phyloP scores from a whole-genome alignment of 2,329 filamentous ascomycete species.

The Alternaria angustiovoidea region DNA sequence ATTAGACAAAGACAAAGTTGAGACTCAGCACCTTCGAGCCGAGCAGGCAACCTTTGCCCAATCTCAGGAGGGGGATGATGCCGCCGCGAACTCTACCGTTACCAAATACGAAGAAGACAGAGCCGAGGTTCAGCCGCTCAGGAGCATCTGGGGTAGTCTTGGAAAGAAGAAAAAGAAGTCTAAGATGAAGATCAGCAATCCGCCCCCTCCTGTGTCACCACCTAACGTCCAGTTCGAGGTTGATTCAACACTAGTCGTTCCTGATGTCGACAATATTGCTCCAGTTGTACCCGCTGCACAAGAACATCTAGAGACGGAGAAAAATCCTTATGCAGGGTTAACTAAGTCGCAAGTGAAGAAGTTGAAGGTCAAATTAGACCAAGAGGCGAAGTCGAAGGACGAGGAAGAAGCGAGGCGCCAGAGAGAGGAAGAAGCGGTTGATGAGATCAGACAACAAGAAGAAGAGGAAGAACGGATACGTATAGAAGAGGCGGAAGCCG shows the following conservation, averaged over 20 bases:
- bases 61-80: neutral
- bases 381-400: slow-evolving; percentile 26
- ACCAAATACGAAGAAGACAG: neutral
- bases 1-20: too few species aligned
- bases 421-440: slow-evolving; percentile 31
- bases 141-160: too few species aligned
- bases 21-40: neutral
- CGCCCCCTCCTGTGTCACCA: neutral
- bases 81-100: neutral
- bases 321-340: slow-evolving; percentile 41
- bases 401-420: slow-evolving; percentile 24
- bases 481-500: slow-evolving; percentile 18
- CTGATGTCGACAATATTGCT: neutral
- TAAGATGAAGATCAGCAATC: neutral
- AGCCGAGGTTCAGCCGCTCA: too few species aligned
- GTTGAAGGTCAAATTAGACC: slow-evolving; percentile 48
- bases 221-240: neutral
- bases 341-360: slow-evolving; percentile 41
- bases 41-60: neutral
- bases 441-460: slow-evolving; percentile 26
- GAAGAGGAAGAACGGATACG: slow-evolving; percentile 39
- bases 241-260: neutral
- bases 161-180: neutral
- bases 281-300: neutral
- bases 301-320: slow-evolving; percentile 41